Conservation (phyloP, 2,329 filamentous ascomycete genomes). For the Fusarium sp. region DNA sequence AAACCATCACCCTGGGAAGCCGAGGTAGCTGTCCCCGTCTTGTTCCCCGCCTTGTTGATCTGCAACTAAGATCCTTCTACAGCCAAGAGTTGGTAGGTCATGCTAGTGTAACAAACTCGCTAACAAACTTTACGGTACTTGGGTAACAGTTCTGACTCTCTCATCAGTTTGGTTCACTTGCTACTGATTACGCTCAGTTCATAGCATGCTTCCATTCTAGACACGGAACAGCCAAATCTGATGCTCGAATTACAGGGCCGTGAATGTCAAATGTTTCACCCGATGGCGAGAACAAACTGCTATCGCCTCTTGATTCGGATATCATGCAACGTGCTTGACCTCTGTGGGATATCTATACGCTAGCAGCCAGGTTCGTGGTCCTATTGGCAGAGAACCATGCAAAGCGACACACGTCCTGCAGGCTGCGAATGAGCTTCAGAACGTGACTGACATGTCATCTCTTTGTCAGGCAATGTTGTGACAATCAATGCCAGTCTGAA, state of each 20-base stretch:
- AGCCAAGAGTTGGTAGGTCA: neutral
- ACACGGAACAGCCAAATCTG: neutral
- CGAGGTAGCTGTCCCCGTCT: neutral
- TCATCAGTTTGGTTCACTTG: neutral
- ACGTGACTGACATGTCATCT: neutral
- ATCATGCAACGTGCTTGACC: neutral
- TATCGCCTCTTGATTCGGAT: neutral
- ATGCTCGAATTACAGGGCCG: accelerated
- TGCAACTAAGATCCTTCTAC: neutral
- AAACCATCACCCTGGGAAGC: neutral
- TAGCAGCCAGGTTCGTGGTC: neutral
- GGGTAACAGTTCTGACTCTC: accelerated
- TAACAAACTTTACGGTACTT: neutral
- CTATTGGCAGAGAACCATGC: neutral
- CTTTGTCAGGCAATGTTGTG: neutral
- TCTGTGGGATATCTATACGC: neutral
- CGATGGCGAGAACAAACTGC: neutral
- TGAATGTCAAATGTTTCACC: too few species aligned
- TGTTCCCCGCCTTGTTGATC: conserved; percentile 11
- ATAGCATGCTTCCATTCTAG: neutral
- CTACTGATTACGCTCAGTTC: neutral
- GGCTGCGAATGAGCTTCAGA: too few species aligned
- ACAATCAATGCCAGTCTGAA: neutral
- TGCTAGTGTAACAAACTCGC: neutral
- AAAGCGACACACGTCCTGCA: neutral